Percentiles rank a stretch among this genome's conserved stretches.
These are phyloP conservation scores for Umbilicus rupestris DNA, from an alignment of 164 flowering plant genomes.

Conservation along the genomic window DNA sequence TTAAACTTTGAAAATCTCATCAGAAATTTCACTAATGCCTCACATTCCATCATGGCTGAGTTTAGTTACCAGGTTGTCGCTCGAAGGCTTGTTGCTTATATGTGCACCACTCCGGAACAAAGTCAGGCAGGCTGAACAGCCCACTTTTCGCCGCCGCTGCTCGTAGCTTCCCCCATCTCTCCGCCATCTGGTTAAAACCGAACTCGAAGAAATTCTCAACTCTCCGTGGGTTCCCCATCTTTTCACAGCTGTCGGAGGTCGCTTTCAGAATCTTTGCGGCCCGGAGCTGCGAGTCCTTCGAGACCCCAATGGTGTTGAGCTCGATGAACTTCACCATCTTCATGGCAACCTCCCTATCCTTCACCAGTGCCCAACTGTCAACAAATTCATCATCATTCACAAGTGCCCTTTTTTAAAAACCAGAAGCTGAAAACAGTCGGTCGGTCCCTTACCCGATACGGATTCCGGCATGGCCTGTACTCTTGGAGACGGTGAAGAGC, in stretches of 20 bases:
- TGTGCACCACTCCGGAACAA: conserved; percentile 29
- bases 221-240: not conserved
- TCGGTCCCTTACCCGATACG: conserved; percentile 68
- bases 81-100: conserved; percentile 21
- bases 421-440: too few relatives aligned
- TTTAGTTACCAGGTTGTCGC: conserved; percentile 51
- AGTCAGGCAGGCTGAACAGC: conserved; percentile 46
- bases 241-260: conserved; percentile 34
- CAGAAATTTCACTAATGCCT: too few relatives aligned
- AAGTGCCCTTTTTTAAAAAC: not conserved
- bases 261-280: conserved; percentile 59
- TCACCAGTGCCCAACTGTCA: conserved; percentile 78
- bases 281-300: conserved; percentile 75
- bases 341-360: conserved; percentile 49
- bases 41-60: not conserved
- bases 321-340: conserved; percentile 62
- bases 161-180: conserved; percentile 53
- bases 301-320: conserved; percentile 72
- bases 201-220: conserved; percentile 37
- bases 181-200: conserved; percentile 25
- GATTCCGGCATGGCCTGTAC: conserved; percentile 90
- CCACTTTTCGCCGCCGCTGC: conserved; percentile 32
- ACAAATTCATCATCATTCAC: not conserved
- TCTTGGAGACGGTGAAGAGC: conserved; percentile 83
- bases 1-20: not conserved